Evolutionary conservation across 2,329 filamentous ascomycete species (phyloP).

Genomic region (Cercospora sp.): DNA sequence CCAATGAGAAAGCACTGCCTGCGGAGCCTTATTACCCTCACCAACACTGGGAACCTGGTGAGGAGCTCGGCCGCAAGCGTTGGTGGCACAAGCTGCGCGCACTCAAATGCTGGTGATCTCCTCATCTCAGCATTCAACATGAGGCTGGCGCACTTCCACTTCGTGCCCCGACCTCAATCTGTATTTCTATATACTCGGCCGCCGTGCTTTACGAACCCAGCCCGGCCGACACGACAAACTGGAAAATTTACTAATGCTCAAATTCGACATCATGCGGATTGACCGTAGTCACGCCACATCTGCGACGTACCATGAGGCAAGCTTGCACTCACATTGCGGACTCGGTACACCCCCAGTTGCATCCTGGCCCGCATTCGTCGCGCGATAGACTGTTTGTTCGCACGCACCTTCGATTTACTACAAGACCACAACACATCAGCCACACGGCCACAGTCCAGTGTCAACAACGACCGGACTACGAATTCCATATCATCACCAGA

Average conservation of each 20-base stretch:
- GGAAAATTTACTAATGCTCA: not conserved
- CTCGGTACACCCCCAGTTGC: not conserved
- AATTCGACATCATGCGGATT: not conserved
- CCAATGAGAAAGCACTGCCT: constrained; percentile 24
- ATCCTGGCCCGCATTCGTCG: not conserved
- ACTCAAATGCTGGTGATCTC: constrained; percentile 26
- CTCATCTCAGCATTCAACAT: not conserved
- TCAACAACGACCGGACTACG: not conserved
- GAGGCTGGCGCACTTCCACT: not conserved
- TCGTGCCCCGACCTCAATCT: not conserved
- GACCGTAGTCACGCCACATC: not conserved
- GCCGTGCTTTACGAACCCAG: constrained; percentile 4
- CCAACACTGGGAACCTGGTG: constrained; percentile 22
- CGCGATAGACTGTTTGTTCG: not conserved
- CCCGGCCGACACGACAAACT: not conserved
- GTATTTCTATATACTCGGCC: not conserved
- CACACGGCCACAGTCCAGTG: not conserved
- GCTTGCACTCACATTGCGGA: not conserved
- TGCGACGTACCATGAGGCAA: not conserved
- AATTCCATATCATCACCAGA: not conserved
- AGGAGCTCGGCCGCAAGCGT: constrained; percentile 19
- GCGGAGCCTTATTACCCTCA: constrained; percentile 16
- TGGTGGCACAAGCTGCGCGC: constrained; percentile 27
- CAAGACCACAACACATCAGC: not conserved
- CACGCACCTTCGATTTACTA: not conserved